Base-by-base conservation (phyloP, 176 grass and related monocot species). In the Metroxylon sagu region DNA sequence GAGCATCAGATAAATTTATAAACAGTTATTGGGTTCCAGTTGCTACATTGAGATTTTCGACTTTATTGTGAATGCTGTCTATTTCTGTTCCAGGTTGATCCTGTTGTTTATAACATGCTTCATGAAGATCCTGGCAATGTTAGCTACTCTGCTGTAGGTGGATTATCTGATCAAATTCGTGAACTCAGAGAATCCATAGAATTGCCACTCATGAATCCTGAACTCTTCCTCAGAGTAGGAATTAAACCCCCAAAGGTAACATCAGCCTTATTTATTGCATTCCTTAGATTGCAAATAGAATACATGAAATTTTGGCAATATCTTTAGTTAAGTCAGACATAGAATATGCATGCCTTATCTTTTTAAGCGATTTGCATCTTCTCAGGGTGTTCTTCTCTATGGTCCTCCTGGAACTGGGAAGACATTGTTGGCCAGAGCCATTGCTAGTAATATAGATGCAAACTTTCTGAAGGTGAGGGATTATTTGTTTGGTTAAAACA, bases 71-170 rank as follows among this genome's bases (percentile, higher is more conserved):
- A 35, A 35, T 35, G 31, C 21, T 65, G 52, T 73, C 7, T 54
- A 51, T 73, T 28, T n/a, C 50, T 0, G 18, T 51, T 54, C 26
- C 65, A 97, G 92, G 92, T 97, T 57, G 87, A 91, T 56, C 87
- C 92, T 51, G 84, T 88, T 52, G 92, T 97, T 7, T 88, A 97
- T 68, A 97, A 88, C 65, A 91, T 97, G 92, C 77, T 91, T n/a
- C 92, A 91, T 50, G 92, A 91, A 77, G 87, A 97, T 67, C 92
- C 92, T 19, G 92, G 92, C 21, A 97, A 97, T 61, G 70, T 97
- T 50, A 97, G 92, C 77, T 97, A 97, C 67, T 90, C 92, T 5
- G 92, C 92, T 80, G 92, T 97, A n/a, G 92, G 92, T 73, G 92
- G 92, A 25, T 70, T 97, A 56, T 82, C 77, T 17, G 92, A 97